Conservation (phyloP, 2,329 filamentous ascomycete species). For the Penicillium sp. region DNA sequence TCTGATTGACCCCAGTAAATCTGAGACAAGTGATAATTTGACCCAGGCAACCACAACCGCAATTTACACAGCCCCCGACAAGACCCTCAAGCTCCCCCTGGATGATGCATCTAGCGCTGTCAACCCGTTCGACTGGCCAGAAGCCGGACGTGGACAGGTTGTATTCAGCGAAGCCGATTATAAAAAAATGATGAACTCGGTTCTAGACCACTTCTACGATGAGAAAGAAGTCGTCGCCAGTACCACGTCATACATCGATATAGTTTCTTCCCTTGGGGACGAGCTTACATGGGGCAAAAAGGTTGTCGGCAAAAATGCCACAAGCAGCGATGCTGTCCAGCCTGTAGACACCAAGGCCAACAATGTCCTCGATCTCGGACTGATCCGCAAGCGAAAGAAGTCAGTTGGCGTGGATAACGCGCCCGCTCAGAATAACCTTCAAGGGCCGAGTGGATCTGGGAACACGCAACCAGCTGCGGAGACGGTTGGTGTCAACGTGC, state of each 20-base stretch:
- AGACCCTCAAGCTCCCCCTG: neutral
- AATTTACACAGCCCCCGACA: neutral
- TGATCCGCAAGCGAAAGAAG: conserved; percentile 44
- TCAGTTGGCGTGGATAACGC: conserved; percentile 18
- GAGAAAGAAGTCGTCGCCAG: conserved; percentile 39
- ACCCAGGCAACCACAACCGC: neutral
- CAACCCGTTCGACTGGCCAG: conserved; percentile 37
- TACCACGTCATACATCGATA: conserved; percentile 43
- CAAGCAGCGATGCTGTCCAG: neutral
- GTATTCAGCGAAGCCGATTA: conserved; percentile 43
- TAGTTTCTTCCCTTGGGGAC: conserved; percentile 42
- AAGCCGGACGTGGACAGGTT: conserved; percentile 35
- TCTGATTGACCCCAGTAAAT: neutral
- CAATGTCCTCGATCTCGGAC: conserved; percentile 30
- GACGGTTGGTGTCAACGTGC: conserved; percentile 35
- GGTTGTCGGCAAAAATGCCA: conserved; percentile 32
- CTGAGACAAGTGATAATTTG: neutral
- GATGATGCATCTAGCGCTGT: conserved; percentile 9
- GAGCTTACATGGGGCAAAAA: conserved; percentile 37
- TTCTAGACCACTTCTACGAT: conserved; percentile 46
- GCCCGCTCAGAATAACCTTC: conserved; percentile 5
- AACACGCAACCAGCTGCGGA: conserved; percentile 9
- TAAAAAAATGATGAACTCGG: conserved; percentile 39
- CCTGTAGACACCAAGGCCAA: conserved; percentile 17
- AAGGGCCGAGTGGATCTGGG: neutral